These are phyloP conservation scores for Aspergillus arachidicola DNA, from an alignment of 2,329 filamentous ascomycete species.

Conservation along the genomic window DNA sequence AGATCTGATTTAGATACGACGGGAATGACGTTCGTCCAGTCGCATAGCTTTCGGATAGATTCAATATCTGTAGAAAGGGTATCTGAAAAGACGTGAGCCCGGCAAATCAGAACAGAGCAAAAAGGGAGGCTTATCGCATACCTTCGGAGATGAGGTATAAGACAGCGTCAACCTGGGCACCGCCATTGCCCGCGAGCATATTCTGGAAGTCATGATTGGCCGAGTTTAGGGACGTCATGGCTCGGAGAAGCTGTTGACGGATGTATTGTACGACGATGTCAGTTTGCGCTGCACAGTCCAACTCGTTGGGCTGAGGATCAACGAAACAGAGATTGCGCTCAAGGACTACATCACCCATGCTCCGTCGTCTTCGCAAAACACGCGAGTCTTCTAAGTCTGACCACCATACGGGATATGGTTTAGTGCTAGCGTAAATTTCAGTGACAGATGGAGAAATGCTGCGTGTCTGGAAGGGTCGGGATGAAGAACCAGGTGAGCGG, in stretches of 20 bases:
- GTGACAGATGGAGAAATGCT: conserved; percentile 47
- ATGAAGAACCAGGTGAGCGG: conserved; percentile 25
- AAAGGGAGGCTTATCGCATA: conserved; percentile 46
- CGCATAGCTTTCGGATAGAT: conserved; percentile 69
- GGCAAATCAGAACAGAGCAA: not conserved
- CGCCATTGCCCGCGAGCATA: conserved; percentile 78
- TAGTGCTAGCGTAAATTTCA: conserved; percentile 78
- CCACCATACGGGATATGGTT: conserved; percentile 89
- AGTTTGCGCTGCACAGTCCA: conserved; percentile 57
- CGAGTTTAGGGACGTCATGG: conserved; percentile 63
- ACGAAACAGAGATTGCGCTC: conserved; percentile 94
- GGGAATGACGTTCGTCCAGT: conserved; percentile 81
- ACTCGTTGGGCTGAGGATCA: conserved; percentile 69
- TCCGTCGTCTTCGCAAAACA: conserved; percentile 65
- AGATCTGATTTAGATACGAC: conserved; percentile 77
- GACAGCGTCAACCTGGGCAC: conserved; percentile 79
- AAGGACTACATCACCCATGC: conserved; percentile 73
- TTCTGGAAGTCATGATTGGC: conserved; percentile 74
- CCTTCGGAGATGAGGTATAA: conserved; percentile 78
- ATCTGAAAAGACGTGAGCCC: conserved; percentile 42
- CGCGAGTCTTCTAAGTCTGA: conserved; percentile 71
- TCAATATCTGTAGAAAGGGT: conserved; percentile 68
- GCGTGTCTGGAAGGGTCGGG: conserved; percentile 22
- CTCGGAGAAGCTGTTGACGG: conserved; percentile 67
- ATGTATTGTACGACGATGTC: conserved; percentile 70